Percentiles rank a stretch among this genome's conserved stretches.
Conservation (phyloP, 1,284 basidiomycete species). For the Leucoagaricus sp. region DNA sequence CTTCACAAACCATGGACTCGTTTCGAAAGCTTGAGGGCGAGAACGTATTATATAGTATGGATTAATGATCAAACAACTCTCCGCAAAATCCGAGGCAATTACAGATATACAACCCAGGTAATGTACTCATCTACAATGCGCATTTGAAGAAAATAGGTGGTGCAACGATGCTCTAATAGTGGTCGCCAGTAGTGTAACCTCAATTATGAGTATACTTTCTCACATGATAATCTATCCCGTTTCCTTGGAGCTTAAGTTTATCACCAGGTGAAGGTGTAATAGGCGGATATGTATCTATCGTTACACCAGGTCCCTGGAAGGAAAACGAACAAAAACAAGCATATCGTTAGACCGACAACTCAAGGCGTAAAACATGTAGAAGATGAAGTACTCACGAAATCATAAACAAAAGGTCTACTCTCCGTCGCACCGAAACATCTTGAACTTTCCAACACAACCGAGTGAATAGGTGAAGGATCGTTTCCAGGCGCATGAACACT, state of each 20-base stretch:
- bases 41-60: no score
- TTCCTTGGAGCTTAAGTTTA: conserved; percentile 42
- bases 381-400: conserved; percentile 54
- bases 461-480: conserved; percentile 74
- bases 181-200: conserved; percentile 21
- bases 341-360: conserved; percentile 2
- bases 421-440: conserved; percentile 75
- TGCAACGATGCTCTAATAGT: not conserved
- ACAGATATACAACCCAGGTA: not conserved
- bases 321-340: conserved; percentile 2
- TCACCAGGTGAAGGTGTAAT: conserved; percentile 37
- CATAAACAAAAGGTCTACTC: conserved; percentile 71
- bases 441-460: conserved; percentile 67
- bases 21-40: no score
- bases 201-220: conserved; percentile 46
- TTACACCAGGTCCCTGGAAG: conserved; percentile 56
- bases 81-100: no score
- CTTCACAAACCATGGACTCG: no score
- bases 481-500: conserved; percentile 76
- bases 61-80: no score
- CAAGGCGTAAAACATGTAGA: not conserved
- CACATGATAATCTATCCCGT: conserved; percentile 47
- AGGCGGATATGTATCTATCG: conserved; percentile 55
- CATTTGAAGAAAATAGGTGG: not conserved
- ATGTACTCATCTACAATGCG: no score